Evolutionary conservation across 2,329 filamentous ascomycete genomes (phyloP).

Genomic region (Colletotrichum scovillei): DNA sequence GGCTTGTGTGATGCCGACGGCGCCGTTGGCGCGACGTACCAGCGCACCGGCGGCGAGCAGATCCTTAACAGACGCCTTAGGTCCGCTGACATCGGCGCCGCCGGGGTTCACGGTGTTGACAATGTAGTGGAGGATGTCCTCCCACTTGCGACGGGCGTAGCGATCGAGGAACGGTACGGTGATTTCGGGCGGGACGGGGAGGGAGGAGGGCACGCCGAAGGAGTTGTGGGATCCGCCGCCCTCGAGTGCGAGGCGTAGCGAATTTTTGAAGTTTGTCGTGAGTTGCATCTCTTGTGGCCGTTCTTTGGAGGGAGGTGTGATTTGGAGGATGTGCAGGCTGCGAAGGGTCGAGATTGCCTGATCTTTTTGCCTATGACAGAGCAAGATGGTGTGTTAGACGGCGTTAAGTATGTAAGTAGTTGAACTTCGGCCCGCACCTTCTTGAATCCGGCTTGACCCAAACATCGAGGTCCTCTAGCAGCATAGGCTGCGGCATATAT

Average conservation of each 20-base stretch:
- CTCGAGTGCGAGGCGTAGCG: constrained; percentile 86
- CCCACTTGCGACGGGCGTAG: constrained; percentile 91
- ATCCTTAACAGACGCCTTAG: constrained; percentile 84
- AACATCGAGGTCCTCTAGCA: constrained; percentile 81
- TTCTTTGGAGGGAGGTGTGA: constrained; percentile 69
- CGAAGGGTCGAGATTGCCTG: constrained; percentile 84
- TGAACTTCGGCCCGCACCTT: constrained; percentile 40
- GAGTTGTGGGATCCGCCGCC: constrained; percentile 87
- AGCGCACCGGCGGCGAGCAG: constrained; percentile 84
- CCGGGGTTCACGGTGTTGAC: constrained; percentile 76
- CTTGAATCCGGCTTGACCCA: constrained; percentile 80
- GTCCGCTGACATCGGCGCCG: constrained; percentile 55
- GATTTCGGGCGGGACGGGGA: constrained; percentile 71
- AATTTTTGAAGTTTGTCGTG: constrained; percentile 83
- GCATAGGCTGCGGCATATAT: constrained; percentile 86
- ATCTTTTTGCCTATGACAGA: constrained; percentile 75
- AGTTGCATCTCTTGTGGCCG: constrained; percentile 79
- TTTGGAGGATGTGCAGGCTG: constrained; percentile 86
- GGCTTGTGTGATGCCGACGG: constrained; percentile 84
- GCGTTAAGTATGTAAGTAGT: neutral
- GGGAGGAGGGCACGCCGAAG: constrained; percentile 86
- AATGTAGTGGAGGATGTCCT: constrained; percentile 95
- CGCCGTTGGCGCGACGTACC: constrained; percentile 68
- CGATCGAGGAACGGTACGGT: constrained; percentile 81
- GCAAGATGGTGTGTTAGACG: neutral